Evolutionary conservation across 2,329 filamentous ascomycete species (phyloP).

Genomic region (Ophiostoma pallidulum): DNA sequence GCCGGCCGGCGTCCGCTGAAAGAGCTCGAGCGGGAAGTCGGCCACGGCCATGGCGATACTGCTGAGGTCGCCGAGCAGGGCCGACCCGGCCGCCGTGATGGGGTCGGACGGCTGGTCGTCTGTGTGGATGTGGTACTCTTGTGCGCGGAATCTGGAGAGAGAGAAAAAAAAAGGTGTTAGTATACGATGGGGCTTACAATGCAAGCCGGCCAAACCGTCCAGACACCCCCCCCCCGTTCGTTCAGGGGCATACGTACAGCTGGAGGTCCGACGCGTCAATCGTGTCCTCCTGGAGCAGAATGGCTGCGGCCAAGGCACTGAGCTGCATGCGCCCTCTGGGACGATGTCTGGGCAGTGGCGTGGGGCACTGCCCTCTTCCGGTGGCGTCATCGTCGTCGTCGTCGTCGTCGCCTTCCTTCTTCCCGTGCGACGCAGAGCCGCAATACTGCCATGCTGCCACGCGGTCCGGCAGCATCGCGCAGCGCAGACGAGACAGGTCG

Average conservation of each 20-base stretch:
- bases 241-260: conserved; percentile 40
- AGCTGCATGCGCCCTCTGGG: conserved; percentile 36
- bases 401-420: too few species aligned
- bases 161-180: too few species aligned
- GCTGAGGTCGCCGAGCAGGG: conserved; percentile 73
- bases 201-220: too few species aligned
- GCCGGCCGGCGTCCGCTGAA: conserved; percentile 16
- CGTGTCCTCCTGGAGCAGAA: conserved; percentile 51
- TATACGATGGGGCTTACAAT: too few species aligned
- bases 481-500: conserved; percentile 56
- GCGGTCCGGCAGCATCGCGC: conserved; percentile 56
- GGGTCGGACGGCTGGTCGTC: conserved; percentile 73
- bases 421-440: conserved; percentile 35
- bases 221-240: too few species aligned
- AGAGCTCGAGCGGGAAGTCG: conserved; percentile 55
- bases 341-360: too few species aligned
- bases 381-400: too few species aligned
- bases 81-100: conserved; percentile 64
- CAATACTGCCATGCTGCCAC: conserved; percentile 71
- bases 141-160: conserved; percentile 27
- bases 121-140: conserved; percentile 57
- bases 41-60: conserved; percentile 75
- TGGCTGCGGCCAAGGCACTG: conserved; percentile 61
- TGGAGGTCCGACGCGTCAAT: conserved; percentile 64
- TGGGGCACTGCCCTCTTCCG: too few species aligned